Evolutionary conservation across 805 yeast genomes (phyloP), one percentile per base, ranked within the genome.

Genomic region (Metschnikowia lochheadii): DNA sequence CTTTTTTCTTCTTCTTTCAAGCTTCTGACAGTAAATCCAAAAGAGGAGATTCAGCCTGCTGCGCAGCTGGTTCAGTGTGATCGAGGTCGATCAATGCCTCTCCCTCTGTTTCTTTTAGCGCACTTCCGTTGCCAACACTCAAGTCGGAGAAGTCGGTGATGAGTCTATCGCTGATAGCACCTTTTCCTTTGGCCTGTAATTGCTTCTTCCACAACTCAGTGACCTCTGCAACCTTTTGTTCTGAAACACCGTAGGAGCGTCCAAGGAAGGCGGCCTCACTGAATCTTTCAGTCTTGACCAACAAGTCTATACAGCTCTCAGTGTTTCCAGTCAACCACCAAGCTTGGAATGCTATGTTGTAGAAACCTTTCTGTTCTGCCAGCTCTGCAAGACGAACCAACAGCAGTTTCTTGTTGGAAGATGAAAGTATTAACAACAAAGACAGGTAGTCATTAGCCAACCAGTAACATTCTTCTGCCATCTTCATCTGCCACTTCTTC

Each of bases 321-420:
- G 82, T 74, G 63, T 89, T 87, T 37, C 96, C 92, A 32, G 85
- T 80, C 49, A 83, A 74, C 98, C 98, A 94, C 66, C 83, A 83
- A 11, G 96, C 86, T 64, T 88, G 89, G 75, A 90, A 94, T 23
- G 98, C 96, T 51, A 91, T 75, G 67, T 94, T 94, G 69, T 83
- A 88, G 65, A 85, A 85, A 44, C 97, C 97, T 41, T 73, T 77
- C n/a, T 66, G 71, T 58, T 79, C 82, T 44, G 96, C 91, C 43
- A 72, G 69, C 49, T 75, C 73, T 5, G 94, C 96, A 36, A 92
- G 76, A 49, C 74, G 71, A 18, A 71, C 65, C 55, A 94, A 78
- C 37, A 82, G 85, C 8, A 68, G 70, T 58, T 73, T 75, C 66
- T 89, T 78, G 64, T 89, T 91, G 44, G 91, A 78, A 6, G 96